Evolutionary conservation across 2,329 filamentous ascomycete species (phyloP), one percentile per base, ranked within the genome.

Genomic region (Thielaviopsis ethacetica): DNA sequence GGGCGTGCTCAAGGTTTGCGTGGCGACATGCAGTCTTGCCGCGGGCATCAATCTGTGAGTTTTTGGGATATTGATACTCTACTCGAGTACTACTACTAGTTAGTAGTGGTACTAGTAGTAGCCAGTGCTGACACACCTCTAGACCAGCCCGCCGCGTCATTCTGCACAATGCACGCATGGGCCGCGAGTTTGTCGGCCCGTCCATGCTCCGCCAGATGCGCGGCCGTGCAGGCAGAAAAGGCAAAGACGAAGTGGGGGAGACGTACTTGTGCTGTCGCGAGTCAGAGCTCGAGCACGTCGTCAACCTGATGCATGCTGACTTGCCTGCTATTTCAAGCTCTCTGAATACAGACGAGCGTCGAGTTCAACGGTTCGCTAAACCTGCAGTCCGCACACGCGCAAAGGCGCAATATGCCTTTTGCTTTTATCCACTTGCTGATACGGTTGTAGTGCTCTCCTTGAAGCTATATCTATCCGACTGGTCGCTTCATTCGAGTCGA

Each of bases 181-280:
- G 86, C 0, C 77, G 83, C 57, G 85, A 89, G 53, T 73, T 89
- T 54, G 80, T 90, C n/a, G 86, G 85, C 0, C 86, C 86, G 13
- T 82, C 86, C 3, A 86, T 91, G 83, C 73, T 91, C 69, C 80
- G 85, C 54, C 86, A 91, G 69, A 91, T 90, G 86, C 80, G 85
- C 66, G 86, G 86, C 2, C 78, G 86, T 62, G 86, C 86, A 21
- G 86, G 86, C 6, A 78, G 86, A 58, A 89, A 89, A 69, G 86
- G 86, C 54, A 90, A 88, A 66, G 85, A 88, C 59, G 84, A 86
- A 56, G 73, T 86, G 53, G 86, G 86, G 1, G 86, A 90, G 70
- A 90, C 85, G 1, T 90, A 86, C 67, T 72, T 90, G 1, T 89
- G 86, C 66, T 90, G 86, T 65, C 78, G 82, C 30, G 78, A 82